phyloP scores from a whole-genome alignment of 345 rosid genomes.

The Lenwebbia sp. region DNA sequence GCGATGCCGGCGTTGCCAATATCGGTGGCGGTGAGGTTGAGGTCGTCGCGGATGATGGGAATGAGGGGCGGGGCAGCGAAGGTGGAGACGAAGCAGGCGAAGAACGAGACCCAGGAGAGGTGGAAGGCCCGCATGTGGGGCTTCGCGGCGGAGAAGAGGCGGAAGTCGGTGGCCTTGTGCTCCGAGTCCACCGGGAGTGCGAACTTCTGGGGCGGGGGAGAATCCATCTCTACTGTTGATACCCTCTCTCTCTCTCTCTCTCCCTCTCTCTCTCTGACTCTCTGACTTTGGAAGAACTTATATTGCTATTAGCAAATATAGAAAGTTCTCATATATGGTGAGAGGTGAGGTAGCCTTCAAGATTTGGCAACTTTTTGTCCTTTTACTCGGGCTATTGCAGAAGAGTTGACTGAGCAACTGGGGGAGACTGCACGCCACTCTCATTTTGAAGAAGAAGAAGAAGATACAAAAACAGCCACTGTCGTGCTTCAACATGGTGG shows the following conservation, averaged over 20 bases:
- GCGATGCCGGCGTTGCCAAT: slow-evolving; percentile 90
- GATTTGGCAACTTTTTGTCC: no score
- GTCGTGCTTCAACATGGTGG: background rate
- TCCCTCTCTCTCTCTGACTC: background rate
- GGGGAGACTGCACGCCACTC: background rate
- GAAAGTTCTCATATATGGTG: background rate
- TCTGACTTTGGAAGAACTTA: background rate
- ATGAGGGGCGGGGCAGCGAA: slow-evolving; percentile 89
- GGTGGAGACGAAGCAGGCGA: slow-evolving; percentile 74
- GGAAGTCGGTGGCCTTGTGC: slow-evolving; percentile 66
- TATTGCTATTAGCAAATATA: background rate
- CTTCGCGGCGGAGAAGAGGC: slow-evolving; percentile 47
- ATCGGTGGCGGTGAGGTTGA: slow-evolving; percentile 75
- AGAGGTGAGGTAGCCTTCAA: no score
- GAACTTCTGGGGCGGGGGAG: slow-evolving; percentile 20
- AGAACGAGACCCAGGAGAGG: slow-evolving; percentile 81
- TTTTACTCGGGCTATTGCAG: background rate
- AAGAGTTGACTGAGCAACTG: background rate
- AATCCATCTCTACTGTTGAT: slow-evolving; percentile 1
- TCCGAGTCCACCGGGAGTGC: slow-evolving; percentile 76
- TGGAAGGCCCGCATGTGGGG: slow-evolving; percentile 93
- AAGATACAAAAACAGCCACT: background rate
- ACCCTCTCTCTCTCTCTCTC: background rate
- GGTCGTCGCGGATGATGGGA: slow-evolving; percentile 75
- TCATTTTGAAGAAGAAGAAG: background rate